Evolutionary conservation across 2,329 filamentous ascomycete genomes (phyloP).

Genomic region (Zymoseptoria ardabiliae): DNA sequence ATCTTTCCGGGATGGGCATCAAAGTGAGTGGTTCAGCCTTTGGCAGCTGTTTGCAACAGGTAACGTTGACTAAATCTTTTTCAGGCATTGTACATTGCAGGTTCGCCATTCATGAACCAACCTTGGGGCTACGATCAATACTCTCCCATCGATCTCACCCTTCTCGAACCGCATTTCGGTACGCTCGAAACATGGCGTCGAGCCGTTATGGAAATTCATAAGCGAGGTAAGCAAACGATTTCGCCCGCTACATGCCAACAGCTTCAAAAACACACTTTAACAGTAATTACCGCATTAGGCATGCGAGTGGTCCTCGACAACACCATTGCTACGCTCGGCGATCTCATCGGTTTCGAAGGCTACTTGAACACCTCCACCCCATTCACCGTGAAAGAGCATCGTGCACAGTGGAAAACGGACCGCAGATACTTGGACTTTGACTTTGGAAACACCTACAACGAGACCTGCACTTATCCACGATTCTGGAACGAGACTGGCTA

Average conservation of each 20-base stretch:
- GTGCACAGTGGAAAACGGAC: constrained; percentile 48
- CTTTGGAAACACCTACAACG: constrained; percentile 46
- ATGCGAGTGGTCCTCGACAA: constrained; percentile 61
- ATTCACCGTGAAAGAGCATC: constrained; percentile 48
- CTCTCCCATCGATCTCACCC: constrained; percentile 47
- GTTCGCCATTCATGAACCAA: constrained; percentile 54
- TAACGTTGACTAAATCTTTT: neutral
- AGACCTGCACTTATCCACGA: constrained; percentile 45
- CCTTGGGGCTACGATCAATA: constrained; percentile 57
- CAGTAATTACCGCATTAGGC: neutral
- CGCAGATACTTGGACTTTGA: constrained; percentile 52
- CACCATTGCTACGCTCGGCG: constrained; percentile 55
- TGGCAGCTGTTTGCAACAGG: neutral
- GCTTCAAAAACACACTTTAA: neutral
- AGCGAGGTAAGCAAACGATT: constrained; percentile 30
- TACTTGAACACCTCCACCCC: constrained; percentile 52
- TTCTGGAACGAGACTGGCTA: constrained; percentile 54
- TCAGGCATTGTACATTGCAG: constrained; percentile 53
- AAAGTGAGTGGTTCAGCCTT: constrained; percentile 6
- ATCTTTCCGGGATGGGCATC: constrained; percentile 56
- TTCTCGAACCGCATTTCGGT: constrained; percentile 57
- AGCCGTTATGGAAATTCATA: constrained; percentile 52
- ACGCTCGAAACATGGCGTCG: constrained; percentile 50
- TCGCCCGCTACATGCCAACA: too few relatives aligned
- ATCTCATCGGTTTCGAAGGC: constrained; percentile 54